A percentile compares a stretch with the other conserved stretches of the same genome.
Evolutionary conservation across 495 filamentous ascomycete species (phyloP).

Genomic region (Schizothecium vesticola): DNA sequence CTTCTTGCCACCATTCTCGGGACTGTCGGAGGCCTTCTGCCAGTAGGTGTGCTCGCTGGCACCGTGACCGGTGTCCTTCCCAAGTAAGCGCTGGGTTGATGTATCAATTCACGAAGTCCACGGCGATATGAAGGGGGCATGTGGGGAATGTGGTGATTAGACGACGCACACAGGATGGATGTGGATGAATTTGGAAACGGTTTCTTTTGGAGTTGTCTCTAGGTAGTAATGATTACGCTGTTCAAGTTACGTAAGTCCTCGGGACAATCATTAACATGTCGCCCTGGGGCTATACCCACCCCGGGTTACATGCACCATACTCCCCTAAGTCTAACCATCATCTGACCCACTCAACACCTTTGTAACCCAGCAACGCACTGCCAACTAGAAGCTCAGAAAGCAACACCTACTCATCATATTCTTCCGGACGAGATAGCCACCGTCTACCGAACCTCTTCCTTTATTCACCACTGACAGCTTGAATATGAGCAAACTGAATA

Average conservation of each 20-base stretch:
- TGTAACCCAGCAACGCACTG: not conserved
- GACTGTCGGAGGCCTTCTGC: not conserved
- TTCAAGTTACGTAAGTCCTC: not conserved
- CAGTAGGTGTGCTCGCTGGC: not conserved
- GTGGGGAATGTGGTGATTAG: not conserved
- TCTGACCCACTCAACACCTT: too few species aligned
- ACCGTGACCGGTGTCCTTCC: not conserved
- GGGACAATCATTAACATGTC: not conserved
- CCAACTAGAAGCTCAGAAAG: not conserved
- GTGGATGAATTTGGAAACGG: not conserved
- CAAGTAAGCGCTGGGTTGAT: not conserved
- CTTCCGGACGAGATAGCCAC: too few species aligned
- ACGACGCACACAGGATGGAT: not conserved
- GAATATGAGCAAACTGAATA: too few species aligned
- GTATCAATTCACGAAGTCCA: not conserved
- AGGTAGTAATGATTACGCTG: not conserved
- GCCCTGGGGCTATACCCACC: not conserved
- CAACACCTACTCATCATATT: too few species aligned
- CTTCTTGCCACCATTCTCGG: conserved; percentile 11
- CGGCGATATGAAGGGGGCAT: not conserved
- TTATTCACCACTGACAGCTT: too few species aligned
- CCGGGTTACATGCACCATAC: too few species aligned
- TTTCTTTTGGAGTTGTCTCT: not conserved
- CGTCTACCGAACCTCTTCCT: too few species aligned
- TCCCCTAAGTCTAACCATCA: too few species aligned